These are phyloP conservation scores for Neonothopanus nambi DNA, from an alignment of 1,284 basidiomycete species.

Conservation along the genomic window DNA sequence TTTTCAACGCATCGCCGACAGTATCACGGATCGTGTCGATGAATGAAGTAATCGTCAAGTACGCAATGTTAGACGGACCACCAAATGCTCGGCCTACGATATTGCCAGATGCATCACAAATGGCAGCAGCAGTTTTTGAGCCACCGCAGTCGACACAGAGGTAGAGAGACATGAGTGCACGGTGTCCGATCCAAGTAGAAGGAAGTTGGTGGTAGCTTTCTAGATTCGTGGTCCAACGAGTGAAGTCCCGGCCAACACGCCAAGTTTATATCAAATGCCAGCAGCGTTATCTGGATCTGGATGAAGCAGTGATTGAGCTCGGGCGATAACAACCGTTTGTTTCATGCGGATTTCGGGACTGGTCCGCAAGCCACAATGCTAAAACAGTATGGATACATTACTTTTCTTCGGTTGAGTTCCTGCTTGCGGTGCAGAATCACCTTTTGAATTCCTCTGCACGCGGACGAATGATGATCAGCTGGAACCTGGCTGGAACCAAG, in stretches of 20 bases:
- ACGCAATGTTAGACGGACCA: conserved; percentile 71
- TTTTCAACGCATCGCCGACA: conserved; percentile 54
- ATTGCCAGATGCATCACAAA: conserved; percentile 53
- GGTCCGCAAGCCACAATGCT: no score
- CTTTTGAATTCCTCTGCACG: no score
- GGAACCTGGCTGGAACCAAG: no score
- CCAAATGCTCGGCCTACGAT: conserved; percentile 63
- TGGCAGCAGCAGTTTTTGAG: conserved; percentile 75
- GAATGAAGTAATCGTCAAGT: conserved; percentile 53
- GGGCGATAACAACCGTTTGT: no score
- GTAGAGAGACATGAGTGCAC: conserved; percentile 53
- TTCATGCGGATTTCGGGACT: no score
- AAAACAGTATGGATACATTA: no score
- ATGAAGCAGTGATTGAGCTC: neutral
- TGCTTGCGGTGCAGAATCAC: no score
- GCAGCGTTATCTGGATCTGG: conserved; percentile 6
- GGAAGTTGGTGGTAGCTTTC: neutral
- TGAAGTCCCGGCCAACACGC: neutral
- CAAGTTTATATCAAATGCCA: conserved; percentile 3
- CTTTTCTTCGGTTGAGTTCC: no score
- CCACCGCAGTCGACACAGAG: conserved; percentile 83
- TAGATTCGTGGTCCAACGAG: neutral
- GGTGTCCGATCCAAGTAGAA: neutral
- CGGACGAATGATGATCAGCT: no score
- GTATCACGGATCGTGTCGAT: conserved; percentile 47